Evolutionary conservation across 768 basidiomycete species (phyloP), one percentile per base, ranked within the genome.

Genomic region (Collybiopsis luxurians): DNA sequence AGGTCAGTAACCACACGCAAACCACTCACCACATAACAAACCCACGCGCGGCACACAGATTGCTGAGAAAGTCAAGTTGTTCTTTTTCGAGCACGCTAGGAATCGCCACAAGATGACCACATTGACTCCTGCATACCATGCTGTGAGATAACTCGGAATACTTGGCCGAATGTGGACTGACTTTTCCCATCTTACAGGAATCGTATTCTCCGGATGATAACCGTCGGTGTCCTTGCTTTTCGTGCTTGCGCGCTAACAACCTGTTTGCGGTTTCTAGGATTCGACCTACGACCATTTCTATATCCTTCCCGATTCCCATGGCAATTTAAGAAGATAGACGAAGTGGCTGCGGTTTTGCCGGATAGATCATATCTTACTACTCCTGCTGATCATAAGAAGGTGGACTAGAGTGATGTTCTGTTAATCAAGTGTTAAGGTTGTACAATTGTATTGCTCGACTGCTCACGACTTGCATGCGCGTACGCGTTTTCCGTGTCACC

Each of bases 31-130:
- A 7, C 27, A 12, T 24, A 47, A 24, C 45, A 49, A 23, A 23
- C 21, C 24, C 31, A 51, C 34, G 13, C n/a, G 42, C 24, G 17
- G n/a, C n/a, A n/a, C 15, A 19, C 19, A 95, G 95, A 94, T 98
- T 56, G 97, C 95, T 15, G 89, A 92, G 63, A 98, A 98, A 76
- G 97, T 99, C 65, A 98, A 99, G 69, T 73, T 86, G 38, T 99
- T 99, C 78, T 98, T 92, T 77, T 96, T 95, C 63, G 94, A 97
- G 69, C 86, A 99, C 63, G 97, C 97, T 0, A 79, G 95, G 53
- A 99, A 99, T 69, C 76, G 95, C 45, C 97, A 98, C 75, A 99
- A 99, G 83, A 98, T 99, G 95, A 96, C 95, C 24, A 96, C 93
- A 0, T 67, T 97, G 59, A 97, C 95, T 2, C 95, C 95, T 1